Evolutionary conservation across 345 rosid species (phyloP).

Genomic region (Sisymbrium altissimum): DNA sequence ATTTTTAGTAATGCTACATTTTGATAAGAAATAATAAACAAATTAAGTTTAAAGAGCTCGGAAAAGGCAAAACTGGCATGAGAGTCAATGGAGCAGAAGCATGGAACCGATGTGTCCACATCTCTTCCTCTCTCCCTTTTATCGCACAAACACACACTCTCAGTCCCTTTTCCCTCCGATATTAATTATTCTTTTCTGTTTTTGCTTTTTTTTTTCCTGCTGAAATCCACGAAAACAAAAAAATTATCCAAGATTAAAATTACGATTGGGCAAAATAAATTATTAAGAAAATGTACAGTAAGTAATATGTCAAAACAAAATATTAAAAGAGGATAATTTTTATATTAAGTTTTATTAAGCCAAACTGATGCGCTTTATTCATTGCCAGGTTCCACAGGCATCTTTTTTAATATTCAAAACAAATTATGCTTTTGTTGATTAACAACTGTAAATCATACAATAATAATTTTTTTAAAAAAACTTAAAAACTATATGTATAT

Average conservation of each 20-base stretch:
- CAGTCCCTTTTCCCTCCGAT: slow-evolving; percentile 19
- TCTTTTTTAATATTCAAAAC: slow-evolving; percentile 20
- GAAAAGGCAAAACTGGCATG: slow-evolving; percentile 31
- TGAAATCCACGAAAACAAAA: background rate
- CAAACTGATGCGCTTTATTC: slow-evolving; percentile 27
- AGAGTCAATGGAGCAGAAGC: slow-evolving; percentile 47
- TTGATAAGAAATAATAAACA: slow-evolving; percentile 7
- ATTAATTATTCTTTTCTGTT: background rate
- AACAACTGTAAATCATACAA: background rate
- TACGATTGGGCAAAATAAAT: background rate
- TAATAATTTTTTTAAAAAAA: background rate
- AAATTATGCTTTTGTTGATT: slow-evolving; percentile 2
- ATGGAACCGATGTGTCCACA: slow-evolving; percentile 67
- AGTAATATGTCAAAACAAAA: slow-evolving; percentile 4
- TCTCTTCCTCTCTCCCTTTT: slow-evolving; percentile 36
- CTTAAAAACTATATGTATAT: background rate
- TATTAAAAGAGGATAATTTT: background rate
- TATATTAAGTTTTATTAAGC: too few relatives aligned
- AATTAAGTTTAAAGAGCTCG: slow-evolving; percentile 21
- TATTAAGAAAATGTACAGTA: background rate
- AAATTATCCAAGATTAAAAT: background rate
- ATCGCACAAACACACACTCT: slow-evolving; percentile 38
- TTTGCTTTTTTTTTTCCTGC: background rate
- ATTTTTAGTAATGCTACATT: slow-evolving; percentile 26
- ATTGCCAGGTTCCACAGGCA: slow-evolving; percentile 31